Base-by-base conservation (phyloP, 257 asterid genomes). In the Jacaranda copaia region DNA sequence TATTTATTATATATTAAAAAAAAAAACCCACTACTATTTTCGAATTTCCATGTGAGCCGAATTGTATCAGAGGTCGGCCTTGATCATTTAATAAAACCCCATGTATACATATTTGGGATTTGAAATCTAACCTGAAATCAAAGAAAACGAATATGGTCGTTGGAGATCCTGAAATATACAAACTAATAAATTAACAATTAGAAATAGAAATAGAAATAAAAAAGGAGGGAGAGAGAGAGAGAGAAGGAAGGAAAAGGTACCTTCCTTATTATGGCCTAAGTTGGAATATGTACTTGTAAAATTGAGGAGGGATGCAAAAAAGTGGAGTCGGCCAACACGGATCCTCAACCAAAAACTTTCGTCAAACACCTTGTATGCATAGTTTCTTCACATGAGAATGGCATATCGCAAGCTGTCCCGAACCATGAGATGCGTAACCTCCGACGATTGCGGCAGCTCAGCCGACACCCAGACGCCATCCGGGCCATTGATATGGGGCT, bases 381-480 rank as follows among this genome's bases (percentile, higher is more conserved):
- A 25, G 7, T 9, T 38, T 72, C 6, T 68, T 85, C 81, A 86
- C 90, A 86, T 86, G 59, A 86, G 84, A 11, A 86, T 86, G 36
- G 90, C 90, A 40, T 86, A 86, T 9, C 88, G 83, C 83, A 86
- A 66, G 6, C 86, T 80, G 76, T 86, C 88, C 15, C 88, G 77
- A 42, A 81, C 90, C 88, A 84, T 86, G 68, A 86, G 90, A 67
- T 86, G 86, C 49, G 86, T 81, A 80, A 81, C 72, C 76, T 86
- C 90, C 2, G 88, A 86, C 14, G 86, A 62, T 40, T 77, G 88
- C 32, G 88, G 80, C 72, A 81, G 73, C 57, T 86, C 90, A 3
- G 88, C 88, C 19, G 90, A 79, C 12, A 74, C 86, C 90, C 90
- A 86, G 4, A 86, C 78, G 40, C 86, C 88, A 46, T 86, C 88